Conservation (phyloP, 2,329 filamentous ascomycete species). For the Biscogniauxia marginata region DNA sequence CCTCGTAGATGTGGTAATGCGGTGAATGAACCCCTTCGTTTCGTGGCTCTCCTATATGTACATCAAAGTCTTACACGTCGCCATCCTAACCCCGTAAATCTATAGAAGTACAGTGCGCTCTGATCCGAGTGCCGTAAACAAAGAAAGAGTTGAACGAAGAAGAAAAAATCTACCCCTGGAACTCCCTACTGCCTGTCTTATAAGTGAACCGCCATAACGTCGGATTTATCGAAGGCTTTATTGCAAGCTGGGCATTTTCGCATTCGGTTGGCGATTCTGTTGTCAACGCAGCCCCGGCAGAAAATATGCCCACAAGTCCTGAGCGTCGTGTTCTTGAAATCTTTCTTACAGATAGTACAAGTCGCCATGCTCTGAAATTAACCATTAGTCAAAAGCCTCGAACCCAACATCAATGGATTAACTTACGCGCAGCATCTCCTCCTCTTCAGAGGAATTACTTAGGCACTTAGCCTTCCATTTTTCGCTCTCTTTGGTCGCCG, state of each 20-base stretch:
- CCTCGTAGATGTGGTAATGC: background rate
- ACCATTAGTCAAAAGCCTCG: slow-evolving; percentile 33
- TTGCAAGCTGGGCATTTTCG: slow-evolving; percentile 95
- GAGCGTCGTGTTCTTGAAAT: slow-evolving; percentile 91
- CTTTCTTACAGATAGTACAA: slow-evolving; percentile 88
- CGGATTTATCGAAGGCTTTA: slow-evolving; percentile 85
- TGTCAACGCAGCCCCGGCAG: slow-evolving; percentile 86
- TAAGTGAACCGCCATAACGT: slow-evolving; percentile 74
- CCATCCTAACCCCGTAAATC: slow-evolving; percentile 4
- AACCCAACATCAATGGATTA: background rate
- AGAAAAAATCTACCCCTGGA: background rate
- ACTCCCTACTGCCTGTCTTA: slow-evolving; percentile 19
- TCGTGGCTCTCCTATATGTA: slow-evolving; percentile 19
- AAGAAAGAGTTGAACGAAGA: background rate
- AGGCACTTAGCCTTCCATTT: slow-evolving; percentile 80
- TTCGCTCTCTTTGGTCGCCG: slow-evolving; percentile 79
- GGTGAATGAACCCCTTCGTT: slow-evolving; percentile 1
- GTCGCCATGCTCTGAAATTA: slow-evolving; percentile 65
- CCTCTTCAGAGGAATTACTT: slow-evolving; percentile 77
- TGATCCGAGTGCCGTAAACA: background rate
- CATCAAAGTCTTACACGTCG: slow-evolving; percentile 21
- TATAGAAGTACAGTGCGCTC: slow-evolving; percentile 17
- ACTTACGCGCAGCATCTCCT: slow-evolving; percentile 83
- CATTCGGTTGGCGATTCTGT: slow-evolving; percentile 84
- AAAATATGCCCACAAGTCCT: slow-evolving; percentile 95